Evolutionary conservation across 768 basidiomycete genomes (phyloP).

Genomic region (Suillus variegatus): DNA sequence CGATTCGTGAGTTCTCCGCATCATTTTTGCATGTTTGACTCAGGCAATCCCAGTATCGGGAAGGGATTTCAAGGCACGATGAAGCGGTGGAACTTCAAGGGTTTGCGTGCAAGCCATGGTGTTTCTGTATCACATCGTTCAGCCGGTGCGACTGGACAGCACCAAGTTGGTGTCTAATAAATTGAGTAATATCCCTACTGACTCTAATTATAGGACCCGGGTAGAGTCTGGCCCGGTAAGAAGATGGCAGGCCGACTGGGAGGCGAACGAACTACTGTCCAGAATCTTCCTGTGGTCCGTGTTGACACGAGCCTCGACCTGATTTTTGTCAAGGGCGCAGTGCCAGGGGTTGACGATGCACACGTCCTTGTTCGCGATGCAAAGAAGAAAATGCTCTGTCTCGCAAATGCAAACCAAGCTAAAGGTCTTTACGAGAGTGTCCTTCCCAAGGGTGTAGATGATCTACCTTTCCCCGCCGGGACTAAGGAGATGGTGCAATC

Average conservation of each 20-base stretch:
- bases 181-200: neutral
- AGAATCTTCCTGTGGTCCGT: constrained; percentile 88
- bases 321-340: constrained; percentile 87
- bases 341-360: constrained; percentile 88
- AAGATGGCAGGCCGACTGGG: constrained; percentile 98
- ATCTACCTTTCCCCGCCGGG: constrained; percentile 92
- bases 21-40: constrained; percentile 10
- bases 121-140: constrained; percentile 93
- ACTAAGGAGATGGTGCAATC: constrained; percentile 71
- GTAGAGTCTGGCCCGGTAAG: constrained; percentile 94
- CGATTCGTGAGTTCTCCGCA: constrained; percentile 71
- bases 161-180: constrained; percentile 63
- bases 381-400: constrained; percentile 77
- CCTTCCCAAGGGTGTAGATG: constrained; percentile 78
- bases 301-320: constrained; percentile 86
- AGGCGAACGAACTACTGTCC: constrained; percentile 74
- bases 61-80: constrained; percentile 97
- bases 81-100: constrained; percentile 95
- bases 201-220: constrained; percentile 72
- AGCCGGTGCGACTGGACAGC: constrained; percentile 90
- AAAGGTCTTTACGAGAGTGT: constrained; percentile 77
- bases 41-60: constrained; percentile 66
- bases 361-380: constrained; percentile 87
- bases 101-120: constrained; percentile 93
- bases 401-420: constrained; percentile 63